These are phyloP conservation scores for Podochytrium sp. DNA, from an alignment of 192 early-diverging fungal species.

Conservation along the genomic window DNA sequence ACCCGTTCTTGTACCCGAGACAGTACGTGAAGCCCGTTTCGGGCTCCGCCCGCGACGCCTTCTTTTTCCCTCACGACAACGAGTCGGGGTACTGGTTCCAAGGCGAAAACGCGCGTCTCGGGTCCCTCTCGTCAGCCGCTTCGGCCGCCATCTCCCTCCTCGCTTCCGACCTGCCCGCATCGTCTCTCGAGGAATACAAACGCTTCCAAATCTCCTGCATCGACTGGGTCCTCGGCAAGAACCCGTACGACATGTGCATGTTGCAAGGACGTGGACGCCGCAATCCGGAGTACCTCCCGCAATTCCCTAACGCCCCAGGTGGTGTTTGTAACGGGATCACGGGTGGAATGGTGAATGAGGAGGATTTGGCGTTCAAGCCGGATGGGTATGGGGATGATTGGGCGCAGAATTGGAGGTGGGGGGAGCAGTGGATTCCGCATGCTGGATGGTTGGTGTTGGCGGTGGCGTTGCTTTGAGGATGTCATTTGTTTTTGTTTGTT, in stretches of 20 bases:
- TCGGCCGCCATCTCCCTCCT: conserved; percentile 1
- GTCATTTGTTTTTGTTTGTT: neutral
- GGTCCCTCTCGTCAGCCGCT: conserved; percentile 6
- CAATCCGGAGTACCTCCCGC: conserved; percentile 21
- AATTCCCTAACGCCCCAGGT: conserved; percentile 15
- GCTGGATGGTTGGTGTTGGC: neutral
- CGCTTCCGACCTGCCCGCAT: neutral
- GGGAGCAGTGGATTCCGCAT: conserved; percentile 23
- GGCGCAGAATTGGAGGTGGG: conserved; percentile 22
- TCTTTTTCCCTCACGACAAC: conserved; percentile 21
- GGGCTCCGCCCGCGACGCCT: neutral
- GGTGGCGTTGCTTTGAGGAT: neutral
- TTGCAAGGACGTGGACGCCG: conserved; percentile 7
- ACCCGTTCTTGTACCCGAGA: conserved; percentile 15
- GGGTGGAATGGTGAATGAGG: conserved; percentile 13
- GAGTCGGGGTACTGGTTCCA: conserved; percentile 24
- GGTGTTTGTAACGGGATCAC: conserved; percentile 21
- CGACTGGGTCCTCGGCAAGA: conserved; percentile 17
- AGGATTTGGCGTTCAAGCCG: conserved; percentile 10
- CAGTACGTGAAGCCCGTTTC: conserved; percentile 17
- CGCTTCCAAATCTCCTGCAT: neutral
- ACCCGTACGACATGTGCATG: conserved; percentile 30
- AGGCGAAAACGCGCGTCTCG: conserved; percentile 25
- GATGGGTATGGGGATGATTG: conserved; percentile 8
- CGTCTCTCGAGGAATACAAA: neutral